Evolutionary conservation across 2,329 filamentous ascomycete species (phyloP), one percentile per base, ranked within the genome.

Genomic region (Sporothrix pseudoabietina): DNA sequence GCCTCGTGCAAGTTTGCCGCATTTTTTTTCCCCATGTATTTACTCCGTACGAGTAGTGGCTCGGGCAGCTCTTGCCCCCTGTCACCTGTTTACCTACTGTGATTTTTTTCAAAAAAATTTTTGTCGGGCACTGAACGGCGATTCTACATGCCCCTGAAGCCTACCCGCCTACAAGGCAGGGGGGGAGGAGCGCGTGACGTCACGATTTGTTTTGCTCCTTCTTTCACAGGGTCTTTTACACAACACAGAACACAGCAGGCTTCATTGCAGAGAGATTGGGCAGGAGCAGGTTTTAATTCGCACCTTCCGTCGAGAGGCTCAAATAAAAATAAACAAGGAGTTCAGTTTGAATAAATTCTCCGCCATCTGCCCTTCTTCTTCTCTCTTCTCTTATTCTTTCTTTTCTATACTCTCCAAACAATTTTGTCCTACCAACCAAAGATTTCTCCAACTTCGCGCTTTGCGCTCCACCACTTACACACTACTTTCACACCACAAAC

Each of bases 141-240:
- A 35, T 35, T 35, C 35, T 35, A 35, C 35, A 35, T 4, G 35
- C 35, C 35, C 35, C n/a, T 35, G 35, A 7, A 61, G 30, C 4
- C 14, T 35, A 19, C 4, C 1, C 3, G 14, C 8, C 55, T 65
- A 26, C 35, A 44, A 47, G 35, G n/a, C 8, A 57, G 19, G 22
- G 30, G n/a, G 59, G 61, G 19, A 68, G 65, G 44, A 9, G 65
- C 65, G 16, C 14, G 32, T 68, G 65, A 68, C 65, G 65, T 68
- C 65, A 68, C 65, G 44, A 19, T 47, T 47, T 22, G 39, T 39
- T 47, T 47, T 22, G 39, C 61, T 47, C 39, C 14, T 66, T 47
- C 61, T 19, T 8, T 47, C 39, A 30, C 22, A 5, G 30, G 14
- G 19, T 22, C 8, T 12, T 19, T 35, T 8, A 35, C 35, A 35